phyloP scores from a whole-genome alignment of 2,329 filamentous ascomycete species.

The Rhinocladiella similis region DNA sequence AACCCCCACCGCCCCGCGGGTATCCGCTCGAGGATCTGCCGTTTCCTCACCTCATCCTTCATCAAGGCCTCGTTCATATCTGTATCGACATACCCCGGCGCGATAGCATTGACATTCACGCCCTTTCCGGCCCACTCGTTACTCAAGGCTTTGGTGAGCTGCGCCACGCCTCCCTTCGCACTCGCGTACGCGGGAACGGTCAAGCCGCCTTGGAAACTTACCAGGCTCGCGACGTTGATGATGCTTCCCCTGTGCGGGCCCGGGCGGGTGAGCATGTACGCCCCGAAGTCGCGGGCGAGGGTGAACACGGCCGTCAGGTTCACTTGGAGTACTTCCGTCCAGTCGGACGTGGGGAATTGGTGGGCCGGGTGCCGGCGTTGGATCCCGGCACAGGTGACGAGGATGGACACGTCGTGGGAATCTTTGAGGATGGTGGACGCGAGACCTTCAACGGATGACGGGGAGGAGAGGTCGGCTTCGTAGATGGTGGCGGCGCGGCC shows the following conservation, averaged over 20 bases:
- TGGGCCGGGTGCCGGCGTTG: conserved; percentile 76
- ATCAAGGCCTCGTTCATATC: conserved; percentile 90
- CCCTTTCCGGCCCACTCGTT: conserved; percentile 83
- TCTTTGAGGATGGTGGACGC: conserved; percentile 40
- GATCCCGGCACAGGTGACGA: conserved; percentile 85
- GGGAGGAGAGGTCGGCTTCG: conserved; percentile 45
- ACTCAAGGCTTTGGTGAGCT: conserved; percentile 79
- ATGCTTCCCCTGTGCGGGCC: conserved; percentile 48
- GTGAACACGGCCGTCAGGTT: conserved; percentile 83
- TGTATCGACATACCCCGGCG: conserved; percentile 84
- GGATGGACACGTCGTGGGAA: conserved; percentile 66
- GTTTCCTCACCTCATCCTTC: conserved; percentile 66
- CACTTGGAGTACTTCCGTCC: conserved; percentile 79
- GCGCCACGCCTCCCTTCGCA: conserved; percentile 79
- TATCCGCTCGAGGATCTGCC: conserved; percentile 75
- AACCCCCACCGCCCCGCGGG: conserved; percentile 80
- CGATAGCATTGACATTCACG: conserved; percentile 83
- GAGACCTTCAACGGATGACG: conserved; percentile 41
- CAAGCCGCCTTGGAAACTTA: conserved; percentile 82
- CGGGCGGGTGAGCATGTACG: conserved; percentile 68
- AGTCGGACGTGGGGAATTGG: conserved; percentile 73
- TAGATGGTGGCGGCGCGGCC: conserved; percentile 45
- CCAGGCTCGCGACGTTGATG: conserved; percentile 80
- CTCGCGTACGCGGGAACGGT: conserved; percentile 87
- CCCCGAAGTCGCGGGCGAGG: conserved; percentile 73